These are phyloP conservation scores for Phytophthora idaei DNA, from an alignment of 352 stramenopile species.

Conservation along the genomic window DNA sequence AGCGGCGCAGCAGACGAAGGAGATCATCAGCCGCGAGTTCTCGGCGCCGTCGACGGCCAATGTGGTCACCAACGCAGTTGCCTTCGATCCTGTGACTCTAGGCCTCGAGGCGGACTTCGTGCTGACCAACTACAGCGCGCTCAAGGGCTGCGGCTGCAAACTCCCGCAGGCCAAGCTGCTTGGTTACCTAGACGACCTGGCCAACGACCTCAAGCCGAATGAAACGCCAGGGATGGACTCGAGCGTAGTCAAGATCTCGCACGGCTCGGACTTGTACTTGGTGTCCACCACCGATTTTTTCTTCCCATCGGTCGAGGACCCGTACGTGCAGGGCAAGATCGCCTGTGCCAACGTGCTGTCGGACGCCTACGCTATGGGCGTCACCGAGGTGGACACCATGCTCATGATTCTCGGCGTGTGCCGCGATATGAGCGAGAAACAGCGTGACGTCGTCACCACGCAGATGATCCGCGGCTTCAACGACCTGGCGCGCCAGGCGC, in stretches of 20 bases:
- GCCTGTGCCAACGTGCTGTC: conserved; percentile 95
- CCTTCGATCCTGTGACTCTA: conserved; percentile 64
- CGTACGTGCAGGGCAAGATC: conserved; percentile 93
- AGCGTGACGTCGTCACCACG: conserved; percentile 92
- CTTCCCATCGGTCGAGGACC: conserved; percentile 94
- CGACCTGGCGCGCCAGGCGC: conserved; percentile 82
- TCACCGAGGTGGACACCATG: conserved; percentile 95
- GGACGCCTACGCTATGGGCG: conserved; percentile 95
- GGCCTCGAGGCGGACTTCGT: conserved; percentile 80
- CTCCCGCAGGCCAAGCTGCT: conserved; percentile 94
- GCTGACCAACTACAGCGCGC: conserved; percentile 82
- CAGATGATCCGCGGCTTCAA: conserved; percentile 96
- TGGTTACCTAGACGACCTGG: conserved; percentile 88
- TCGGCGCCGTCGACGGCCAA: conserved; percentile 5
- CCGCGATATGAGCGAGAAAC: conserved; percentile 91
- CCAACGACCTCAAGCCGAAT: conserved; percentile 93
- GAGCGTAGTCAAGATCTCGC: conserved; percentile 90
- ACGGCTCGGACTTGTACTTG: conserved; percentile 83
- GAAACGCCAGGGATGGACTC: conserved; percentile 90
- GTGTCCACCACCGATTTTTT: conserved; percentile 97
- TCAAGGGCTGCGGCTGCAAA: conserved; percentile 98
- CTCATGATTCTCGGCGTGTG: conserved; percentile 95
- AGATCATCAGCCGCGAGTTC: conserved; percentile 72
- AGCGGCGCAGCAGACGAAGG: conserved; percentile 55
- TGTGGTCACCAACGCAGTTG: conserved; percentile 2